phyloP scores from a whole-genome alignment of 257 asterid genomes.

The Rauvolfia tetraphylla region DNA sequence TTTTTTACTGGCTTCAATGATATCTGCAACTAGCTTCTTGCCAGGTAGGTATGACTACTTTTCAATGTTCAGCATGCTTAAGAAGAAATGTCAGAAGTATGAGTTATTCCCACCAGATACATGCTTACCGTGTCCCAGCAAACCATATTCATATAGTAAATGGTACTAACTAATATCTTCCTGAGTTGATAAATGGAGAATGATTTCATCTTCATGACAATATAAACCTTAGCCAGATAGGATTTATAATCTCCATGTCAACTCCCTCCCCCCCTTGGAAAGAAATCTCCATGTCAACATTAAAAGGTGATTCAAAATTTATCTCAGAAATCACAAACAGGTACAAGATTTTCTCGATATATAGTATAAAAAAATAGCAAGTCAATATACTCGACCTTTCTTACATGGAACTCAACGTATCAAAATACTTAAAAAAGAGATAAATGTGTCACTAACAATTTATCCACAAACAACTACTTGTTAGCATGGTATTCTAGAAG shows the following conservation, averaged over 20 bases:
- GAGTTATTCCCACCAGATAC: not conserved
- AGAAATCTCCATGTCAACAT: too few relatives aligned
- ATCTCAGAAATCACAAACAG: not conserved
- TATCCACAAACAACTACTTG: too few relatives aligned
- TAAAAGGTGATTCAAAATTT: not conserved
- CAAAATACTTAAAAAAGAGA: too few relatives aligned
- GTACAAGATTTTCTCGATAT: not conserved
- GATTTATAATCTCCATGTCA: not conserved
- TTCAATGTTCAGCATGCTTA: not conserved
- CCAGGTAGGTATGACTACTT: not conserved
- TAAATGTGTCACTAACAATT: too few relatives aligned
- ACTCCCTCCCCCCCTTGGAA: too few relatives aligned
- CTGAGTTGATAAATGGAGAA: not conserved
- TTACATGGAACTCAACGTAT: not conserved
- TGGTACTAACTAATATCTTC: not conserved
- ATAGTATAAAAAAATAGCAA: not conserved
- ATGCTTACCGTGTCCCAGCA: not conserved
- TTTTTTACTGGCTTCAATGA: too few relatives aligned
- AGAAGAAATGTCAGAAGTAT: not conserved
- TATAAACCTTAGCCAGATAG: not conserved
- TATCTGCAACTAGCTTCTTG: too few relatives aligned
- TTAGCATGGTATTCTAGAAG: too few relatives aligned
- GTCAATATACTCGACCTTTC: not conserved
- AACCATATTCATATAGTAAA: not conserved
- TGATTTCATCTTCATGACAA: not conserved